Evolutionary conservation across 768 basidiomycete species (phyloP), one percentile per base, ranked within the genome.

Genomic region (Podaxis carcinomalis): DNA sequence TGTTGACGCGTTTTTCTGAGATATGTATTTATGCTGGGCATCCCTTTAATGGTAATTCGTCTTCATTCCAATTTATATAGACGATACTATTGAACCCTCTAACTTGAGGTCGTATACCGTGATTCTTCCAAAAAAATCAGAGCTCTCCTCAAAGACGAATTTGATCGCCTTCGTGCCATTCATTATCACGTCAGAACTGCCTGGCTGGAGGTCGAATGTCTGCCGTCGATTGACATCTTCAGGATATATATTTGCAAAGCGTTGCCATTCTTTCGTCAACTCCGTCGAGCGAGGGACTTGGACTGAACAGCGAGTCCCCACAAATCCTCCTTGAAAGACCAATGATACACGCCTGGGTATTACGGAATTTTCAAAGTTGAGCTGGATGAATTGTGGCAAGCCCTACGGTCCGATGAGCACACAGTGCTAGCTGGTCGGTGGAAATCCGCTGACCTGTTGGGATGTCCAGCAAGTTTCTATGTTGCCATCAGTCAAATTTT

Each of bases 241-340:
- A 2, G 92, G 91, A 68, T 86, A 92, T 65, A 93, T 75, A 21
- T 79, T 76, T 1, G 80, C 77, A 62, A 85, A 70, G 5, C 71
- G 67, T 53, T 69, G 71, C 89, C 89, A 90, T 49, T 74, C 73
- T 40, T 75, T 75, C 36, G 62, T 70, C 19, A 67, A 68, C 36
- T 65, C 64, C 32, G 65, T 59, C n/a, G 70, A 67, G 27, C 68
- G 64, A 28, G 73, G 72, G 23, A 78, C 67, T 47, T 81, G 74
- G 7, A 92, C 67, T 1, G 75, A 67, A 68, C 90, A 92, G 49
- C 78, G 75, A 6, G 81, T 88, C 19, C 90, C 91, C 0, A 88
- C 92, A 69, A 94, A 93, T 1, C 92, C 92, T 13, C 92, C 92
- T 77, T 94, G 92, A 68, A 94, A 94, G 1, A 88, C 92, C 63